phyloP scores from a whole-genome alignment of 1,284 basidiomycete species.

The Pseudozyma sp. region DNA sequence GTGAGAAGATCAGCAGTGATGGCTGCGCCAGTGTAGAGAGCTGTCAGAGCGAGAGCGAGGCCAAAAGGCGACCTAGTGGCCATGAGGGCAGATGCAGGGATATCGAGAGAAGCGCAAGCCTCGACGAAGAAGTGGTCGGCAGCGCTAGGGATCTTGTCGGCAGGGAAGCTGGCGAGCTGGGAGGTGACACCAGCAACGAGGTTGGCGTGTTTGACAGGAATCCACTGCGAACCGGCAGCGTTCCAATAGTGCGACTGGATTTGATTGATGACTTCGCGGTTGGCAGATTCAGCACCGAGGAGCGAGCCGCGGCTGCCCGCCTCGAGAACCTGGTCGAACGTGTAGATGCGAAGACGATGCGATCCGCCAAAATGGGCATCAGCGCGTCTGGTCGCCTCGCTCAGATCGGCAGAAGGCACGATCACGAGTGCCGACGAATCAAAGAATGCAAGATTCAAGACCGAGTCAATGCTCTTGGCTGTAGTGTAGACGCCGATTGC shows the following conservation, averaged over 20 bases:
- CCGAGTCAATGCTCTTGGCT: constrained; percentile 26
- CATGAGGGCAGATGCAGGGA: constrained; percentile 40
- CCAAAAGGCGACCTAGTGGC: constrained; percentile 47
- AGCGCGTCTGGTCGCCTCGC: constrained; percentile 13
- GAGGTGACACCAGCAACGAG: constrained; percentile 58
- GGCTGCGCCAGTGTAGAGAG: constrained; percentile 63
- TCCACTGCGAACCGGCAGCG: constrained; percentile 42
- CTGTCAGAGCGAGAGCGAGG: constrained; percentile 53
- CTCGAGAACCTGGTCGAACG: constrained; percentile 38
- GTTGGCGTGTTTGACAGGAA: constrained; percentile 49
- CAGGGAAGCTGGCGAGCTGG: constrained; percentile 58
- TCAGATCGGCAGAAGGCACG: constrained; percentile 36
- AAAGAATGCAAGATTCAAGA: constrained; percentile 31
- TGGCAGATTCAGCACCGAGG: constrained; percentile 9
- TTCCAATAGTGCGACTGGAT: constrained; percentile 56
- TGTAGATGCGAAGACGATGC: constrained; percentile 40
- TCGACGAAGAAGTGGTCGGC: constrained; percentile 57
- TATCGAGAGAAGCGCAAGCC: constrained; percentile 9
- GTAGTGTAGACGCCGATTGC: constrained; percentile 51
- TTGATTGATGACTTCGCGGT: constrained; percentile 31
- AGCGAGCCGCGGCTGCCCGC: constrained; percentile 32
- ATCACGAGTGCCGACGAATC: constrained; percentile 50
- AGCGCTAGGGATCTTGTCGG: constrained; percentile 57
- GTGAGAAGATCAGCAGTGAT: constrained; percentile 46
- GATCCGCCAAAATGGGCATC: constrained; percentile 34